Evolutionary conservation across 164 flowering plant species (phyloP).

Genomic region (Vitis vinifera): ASM3070453v1 NC_081814.1:3206001-3206500

Average conservation of each 20-base stretch:
- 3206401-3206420: neutral
- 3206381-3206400: neutral
- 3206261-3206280: neutral
- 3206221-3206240: neutral
- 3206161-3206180: slow-evolving; percentile 80
- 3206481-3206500: neutral
- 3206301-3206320: neutral
- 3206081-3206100: slow-evolving; percentile 74
- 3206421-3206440: too few species aligned
- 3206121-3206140: slow-evolving; percentile 60
- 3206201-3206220: neutral
- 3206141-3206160: slow-evolving; percentile 58
- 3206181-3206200: neutral
- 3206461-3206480: neutral
- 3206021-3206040: slow-evolving; percentile 48
- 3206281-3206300: neutral
- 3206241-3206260: neutral
- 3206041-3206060: slow-evolving; percentile 70
- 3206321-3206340: neutral
- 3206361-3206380: neutral
- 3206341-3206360: neutral
- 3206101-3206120: slow-evolving; percentile 68
- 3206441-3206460: neutral
- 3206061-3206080: slow-evolving; percentile 56
- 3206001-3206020: slow-evolving; percentile 63